Percentiles rank a stretch among this genome's conserved stretches.
Conservation (phyloP, 1,284 basidiomycete genomes). For the Moesziomyces aphidis region DNA sequence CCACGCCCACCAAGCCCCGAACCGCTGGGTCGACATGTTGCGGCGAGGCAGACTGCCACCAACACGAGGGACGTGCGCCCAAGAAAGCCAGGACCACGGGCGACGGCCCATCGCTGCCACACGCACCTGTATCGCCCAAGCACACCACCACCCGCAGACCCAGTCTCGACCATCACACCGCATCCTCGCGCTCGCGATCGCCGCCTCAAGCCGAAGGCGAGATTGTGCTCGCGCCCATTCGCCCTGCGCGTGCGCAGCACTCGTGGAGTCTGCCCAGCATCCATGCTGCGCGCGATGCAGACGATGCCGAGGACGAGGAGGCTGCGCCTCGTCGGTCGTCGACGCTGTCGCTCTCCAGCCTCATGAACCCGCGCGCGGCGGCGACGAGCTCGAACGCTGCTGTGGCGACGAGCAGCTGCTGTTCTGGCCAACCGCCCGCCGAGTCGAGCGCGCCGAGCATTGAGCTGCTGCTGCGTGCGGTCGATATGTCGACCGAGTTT, state of each 20-base stretch:
- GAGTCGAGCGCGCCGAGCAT: constrained; percentile 34
- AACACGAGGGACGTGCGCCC: constrained; percentile 8
- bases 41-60: background rate
- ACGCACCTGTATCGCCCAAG: background rate
- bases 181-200: background rate
- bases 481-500: constrained; percentile 51
- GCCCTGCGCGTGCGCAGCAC: constrained; percentile 9
- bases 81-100: constrained; percentile 10
- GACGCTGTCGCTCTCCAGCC: constrained; percentile 50
- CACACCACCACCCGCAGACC: background rate
- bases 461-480: constrained; percentile 44
- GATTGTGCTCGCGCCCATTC: constrained; percentile 28
- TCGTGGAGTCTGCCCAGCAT: constrained; percentile 44
- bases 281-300: constrained; percentile 4
- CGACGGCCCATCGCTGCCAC: background rate
- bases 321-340: constrained; percentile 13
- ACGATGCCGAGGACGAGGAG: background rate
- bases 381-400: background rate
- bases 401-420: constrained; percentile 15
- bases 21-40: background rate
- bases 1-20: constrained; percentile 10
- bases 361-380: constrained; percentile 57
- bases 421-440: constrained; percentile 16
- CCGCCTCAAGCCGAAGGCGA: constrained; percentile 1
- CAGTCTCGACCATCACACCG: background rate